Base-by-base conservation (phyloP, 306 rosid species). In the Lathyrus tuberosus region DNA sequence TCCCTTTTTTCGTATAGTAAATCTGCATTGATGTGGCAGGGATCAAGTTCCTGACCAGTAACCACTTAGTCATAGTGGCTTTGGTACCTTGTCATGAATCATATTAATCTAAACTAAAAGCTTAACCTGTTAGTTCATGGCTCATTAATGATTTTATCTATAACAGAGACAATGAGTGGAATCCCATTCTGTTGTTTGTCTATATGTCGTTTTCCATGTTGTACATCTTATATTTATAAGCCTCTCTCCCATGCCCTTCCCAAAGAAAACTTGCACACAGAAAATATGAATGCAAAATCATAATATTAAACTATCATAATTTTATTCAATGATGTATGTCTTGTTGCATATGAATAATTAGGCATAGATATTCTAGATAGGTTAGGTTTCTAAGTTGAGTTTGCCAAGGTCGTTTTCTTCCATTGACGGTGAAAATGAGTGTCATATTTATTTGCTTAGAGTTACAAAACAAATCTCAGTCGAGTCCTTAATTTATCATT, bases 221-320 rank as follows among this genome's bases (percentile, higher is more conserved):
- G 24, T 47, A 31, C 30, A 43, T 13, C 16, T 67, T 48, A 44
- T 26, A 15, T 28, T 44, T 44, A 8, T n/a, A 46, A 26, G 42
- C 71, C 14, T 14, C 40, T 12, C 53, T 14, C 49, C 28, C 42
- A 13, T 8, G 3, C 4, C 41, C 15, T 4, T 59, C 48, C 41
- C 8, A n/a, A 14, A 57, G 38, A 38, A 15, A 52, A 15, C 4
- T 17, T 11, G 2, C 6, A 13, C 58, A n/a, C 56, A n/a, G 40
- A 35, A 59, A 59, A 67, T 52, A 49, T 42, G 65, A 62, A 13
- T 61, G 26, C 67, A 60, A 49, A 78, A 42, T 59, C 38, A 65
- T 65, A 38, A 22, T 18, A 44, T 35, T 69, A 18, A 62, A 33
- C 35, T 52, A 52, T 63, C 71, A 16, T 31, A 17, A 33, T 62